Evolutionary conservation across 441 rosid species (phyloP), one percentile per base, ranked within the genome.

Genomic region (Omphalea diandra): DNA sequence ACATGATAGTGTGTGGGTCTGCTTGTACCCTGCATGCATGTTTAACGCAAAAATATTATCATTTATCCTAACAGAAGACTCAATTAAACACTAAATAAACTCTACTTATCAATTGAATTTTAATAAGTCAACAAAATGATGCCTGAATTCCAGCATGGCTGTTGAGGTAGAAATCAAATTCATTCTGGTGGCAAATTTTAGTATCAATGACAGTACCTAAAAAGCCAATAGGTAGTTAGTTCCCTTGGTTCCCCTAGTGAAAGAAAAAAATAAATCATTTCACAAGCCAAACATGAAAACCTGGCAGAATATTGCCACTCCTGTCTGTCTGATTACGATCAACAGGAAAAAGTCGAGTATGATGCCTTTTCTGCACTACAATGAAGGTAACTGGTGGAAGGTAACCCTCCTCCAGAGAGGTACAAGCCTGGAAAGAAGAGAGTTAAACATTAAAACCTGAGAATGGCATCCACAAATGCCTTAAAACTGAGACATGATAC

Each of bases 131-230:
- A 26, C 29, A n/a, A 7, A 27, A 20, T 20, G 66, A 50, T 72
- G 86, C 97, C 94, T 90, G 79, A 10, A 85, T 89, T 5, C 91
- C 90, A 20, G 93, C 90, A 46, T 90, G 98, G 68, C 98, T 91
- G 69, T 90, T 90, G 0, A 91, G 77, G 54, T 76, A 94, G 68
- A 94, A 94, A 35, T 94, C 97, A 0, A 87, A 90, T 65, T 90
- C 90, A 0, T 72, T 79, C 0, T 90, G 93, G 54, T 94, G 97
- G 74, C 97, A 91, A 24, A 90, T 88, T 9, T 27, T 52, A 4
- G 87, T 87, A 54, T 91, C 98, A 3, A 94, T 89, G 0, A 94
- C 96, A 36, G 97, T 94, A 26, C 97, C 97, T 94, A 71, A n/a
- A n/a, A n/a, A n/a, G n/a, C n/a, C n/a, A 33, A 32, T 0, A 50